Base-by-base conservation (phyloP, 2,329 filamentous ascomycete species). In the Conoideocrella luteorostrata region DNA sequence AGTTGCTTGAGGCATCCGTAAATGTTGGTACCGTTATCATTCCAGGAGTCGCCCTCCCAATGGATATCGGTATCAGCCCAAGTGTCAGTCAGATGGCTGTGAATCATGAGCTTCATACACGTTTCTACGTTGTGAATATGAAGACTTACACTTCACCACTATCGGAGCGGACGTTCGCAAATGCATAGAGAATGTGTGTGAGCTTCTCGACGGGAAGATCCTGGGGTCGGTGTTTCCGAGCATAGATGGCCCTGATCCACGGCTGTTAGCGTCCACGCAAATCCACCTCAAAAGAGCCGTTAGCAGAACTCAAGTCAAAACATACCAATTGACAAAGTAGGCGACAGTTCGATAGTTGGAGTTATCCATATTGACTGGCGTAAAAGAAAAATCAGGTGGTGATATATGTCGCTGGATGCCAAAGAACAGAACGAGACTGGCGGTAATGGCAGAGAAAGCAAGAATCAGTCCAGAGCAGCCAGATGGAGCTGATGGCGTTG, bases 1-100 rank as follows among this genome's bases (percentile, higher is more conserved):
- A 95, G 77, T 66, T 95, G 88, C 70, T 95, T 95, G 50, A 93
- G 64, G 60, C 86, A 91, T 41, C 90, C 90, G 60, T 94, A 95
- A 28, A 94, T 71, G 62, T 96, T 95, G 48, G 75, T 85, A 38
- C 87, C 88, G 0, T 62, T 55, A 48, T 88, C 83, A 50, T 86
- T 83, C 80, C 80, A 84, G 37, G 72, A 78, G 59, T 84, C 80
- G n/a, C 72, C 74, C 18, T 80, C 76, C 71, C 74, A 83, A 60
- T 82, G 80, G 58, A 89, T 94, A 53, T 93, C 86, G 1, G 76
- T 79, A 60, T 84, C 80, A 38, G 79, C 74, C 78, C 79, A 84
- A 5, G 65, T 54, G 55, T 84, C 80, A 7, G 78, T 82, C 49
- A 84, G 62, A 54, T 75, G 57, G 22, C 66, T 69, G 40, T 33